These are phyloP conservation scores for Kazachstania psychrophila DNA, from an alignment of 805 yeast species.

Conservation along the genomic window DNA sequence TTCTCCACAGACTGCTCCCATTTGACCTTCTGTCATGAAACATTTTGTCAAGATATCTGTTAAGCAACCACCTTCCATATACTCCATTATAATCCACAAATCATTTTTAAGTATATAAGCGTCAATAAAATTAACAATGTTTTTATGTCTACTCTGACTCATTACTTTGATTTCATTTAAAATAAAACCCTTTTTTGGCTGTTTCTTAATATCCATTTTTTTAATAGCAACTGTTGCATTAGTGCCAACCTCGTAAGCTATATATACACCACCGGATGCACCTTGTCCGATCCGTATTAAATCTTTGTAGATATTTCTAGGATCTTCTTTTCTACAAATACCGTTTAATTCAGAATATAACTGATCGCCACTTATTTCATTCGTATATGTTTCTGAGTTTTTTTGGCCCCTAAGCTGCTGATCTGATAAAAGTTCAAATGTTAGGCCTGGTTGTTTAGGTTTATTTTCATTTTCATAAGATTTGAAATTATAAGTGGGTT, in stretches of 20 bases:
- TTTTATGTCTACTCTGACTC: slow-evolving; percentile 81
- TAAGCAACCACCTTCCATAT: slow-evolving; percentile 95
- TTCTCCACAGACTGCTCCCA: slow-evolving; percentile 89
- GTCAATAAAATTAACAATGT: slow-evolving; percentile 88
- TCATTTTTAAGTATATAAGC: slow-evolving; percentile 66
- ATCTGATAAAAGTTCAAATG: too few relatives aligned
- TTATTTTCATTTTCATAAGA: too few relatives aligned
- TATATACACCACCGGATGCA: slow-evolving; percentile 92
- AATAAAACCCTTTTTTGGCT: slow-evolving; percentile 89
- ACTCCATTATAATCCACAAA: slow-evolving; percentile 96
- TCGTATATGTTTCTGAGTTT: slow-evolving; percentile 6
- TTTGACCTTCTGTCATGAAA: slow-evolving; percentile 85
- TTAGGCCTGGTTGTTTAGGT: too few relatives aligned
- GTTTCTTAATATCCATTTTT: slow-evolving; percentile 88
- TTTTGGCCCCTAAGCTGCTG: too few relatives aligned
- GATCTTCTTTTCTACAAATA: slow-evolving; percentile 81
- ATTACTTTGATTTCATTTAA: slow-evolving; percentile 90
- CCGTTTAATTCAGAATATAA: slow-evolving; percentile 52
- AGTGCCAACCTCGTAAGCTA: slow-evolving; percentile 58
- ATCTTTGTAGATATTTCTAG: slow-evolving; percentile 55
- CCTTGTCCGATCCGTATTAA: slow-evolving; percentile 90
- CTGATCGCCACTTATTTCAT: slow-evolving; percentile 33
- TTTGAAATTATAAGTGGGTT: too few relatives aligned
- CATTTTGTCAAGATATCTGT: slow-evolving; percentile 89
- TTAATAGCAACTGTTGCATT: slow-evolving; percentile 76